Conservation (phyloP, 2,329 filamentous ascomycete species). For the Aspergillus sp. region DNA sequence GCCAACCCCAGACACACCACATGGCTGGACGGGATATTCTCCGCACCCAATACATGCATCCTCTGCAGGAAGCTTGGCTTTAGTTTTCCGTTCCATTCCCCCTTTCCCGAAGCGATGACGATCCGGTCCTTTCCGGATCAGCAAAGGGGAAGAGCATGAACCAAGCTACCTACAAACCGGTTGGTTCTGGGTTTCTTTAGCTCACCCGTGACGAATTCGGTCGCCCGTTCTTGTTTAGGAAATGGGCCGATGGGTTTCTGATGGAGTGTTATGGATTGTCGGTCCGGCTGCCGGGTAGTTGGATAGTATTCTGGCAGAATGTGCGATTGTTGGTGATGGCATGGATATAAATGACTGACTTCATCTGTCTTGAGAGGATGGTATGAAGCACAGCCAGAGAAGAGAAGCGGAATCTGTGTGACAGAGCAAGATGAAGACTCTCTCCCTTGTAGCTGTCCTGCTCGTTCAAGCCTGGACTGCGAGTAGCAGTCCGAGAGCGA, state of each 20-base stretch:
- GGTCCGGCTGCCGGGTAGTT: no score
- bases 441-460: slow-evolving; percentile 8
- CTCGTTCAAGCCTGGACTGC: slow-evolving; percentile 8
- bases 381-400: no score
- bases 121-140: neutral
- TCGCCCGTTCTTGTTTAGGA: slow-evolving; percentile 4
- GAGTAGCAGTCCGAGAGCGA: slow-evolving; percentile 6
- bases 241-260: neutral
- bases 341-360: neutral
- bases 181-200: neutral
- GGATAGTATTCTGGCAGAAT: neutral
- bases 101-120: neutral
- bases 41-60: slow-evolving; percentile 4
- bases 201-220: slow-evolving; percentile 15
- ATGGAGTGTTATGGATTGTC: no score
- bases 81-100: neutral
- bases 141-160: neutral
- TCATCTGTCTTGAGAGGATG: neutral
- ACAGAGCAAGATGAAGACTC: slow-evolving; percentile 8
- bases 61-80: neutral
- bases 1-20: neutral
- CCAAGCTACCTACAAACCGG: neutral
- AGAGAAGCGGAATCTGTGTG: no score
- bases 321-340: neutral
- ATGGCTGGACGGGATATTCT: slow-evolving; percentile 9